These are phyloP conservation scores for Acorus gramineus DNA, from an alignment of 106 monocot genomes.

Conservation along the genomic window DNA sequence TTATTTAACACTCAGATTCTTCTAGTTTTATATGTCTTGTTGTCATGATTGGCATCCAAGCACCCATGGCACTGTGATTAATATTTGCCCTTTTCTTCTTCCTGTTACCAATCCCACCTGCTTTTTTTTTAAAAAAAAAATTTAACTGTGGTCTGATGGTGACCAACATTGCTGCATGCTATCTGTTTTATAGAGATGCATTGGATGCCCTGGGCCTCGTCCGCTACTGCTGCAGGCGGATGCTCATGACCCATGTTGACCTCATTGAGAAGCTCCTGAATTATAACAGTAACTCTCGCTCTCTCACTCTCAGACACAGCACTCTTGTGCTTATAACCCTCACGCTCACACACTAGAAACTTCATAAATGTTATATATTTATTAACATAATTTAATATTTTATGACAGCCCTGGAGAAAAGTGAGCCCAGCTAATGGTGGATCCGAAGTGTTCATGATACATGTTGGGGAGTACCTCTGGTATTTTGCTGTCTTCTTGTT, in stretches of 20 bases:
- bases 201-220: constrained; percentile 83
- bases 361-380: background rate
- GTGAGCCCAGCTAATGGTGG: constrained; percentile 5
- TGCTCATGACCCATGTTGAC: constrained; percentile 98
- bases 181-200: constrained; percentile 39
- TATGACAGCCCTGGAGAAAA: constrained; percentile 13
- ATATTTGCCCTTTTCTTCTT: too few relatives aligned
- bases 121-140: background rate
- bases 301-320: background rate
- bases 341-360: too few relatives aligned
- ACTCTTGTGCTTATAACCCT: background rate
- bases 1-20: too few relatives aligned
- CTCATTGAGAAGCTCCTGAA: constrained; percentile 97
- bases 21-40: too few relatives aligned
- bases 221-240: constrained; percentile 83
- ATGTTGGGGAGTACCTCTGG: too few relatives aligned
- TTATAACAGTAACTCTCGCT: constrained; percentile 56
- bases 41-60: too few relatives aligned
- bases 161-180: background rate
- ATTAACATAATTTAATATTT: background rate
- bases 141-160: background rate
- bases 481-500: too few relatives aligned
- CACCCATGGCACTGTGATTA: too few relatives aligned
- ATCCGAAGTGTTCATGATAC: too few relatives aligned
- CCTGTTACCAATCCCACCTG: too few relatives aligned